Base-by-base conservation (phyloP, 2,329 filamentous ascomycete genomes). In the Penicillium brasilianum region DNA sequence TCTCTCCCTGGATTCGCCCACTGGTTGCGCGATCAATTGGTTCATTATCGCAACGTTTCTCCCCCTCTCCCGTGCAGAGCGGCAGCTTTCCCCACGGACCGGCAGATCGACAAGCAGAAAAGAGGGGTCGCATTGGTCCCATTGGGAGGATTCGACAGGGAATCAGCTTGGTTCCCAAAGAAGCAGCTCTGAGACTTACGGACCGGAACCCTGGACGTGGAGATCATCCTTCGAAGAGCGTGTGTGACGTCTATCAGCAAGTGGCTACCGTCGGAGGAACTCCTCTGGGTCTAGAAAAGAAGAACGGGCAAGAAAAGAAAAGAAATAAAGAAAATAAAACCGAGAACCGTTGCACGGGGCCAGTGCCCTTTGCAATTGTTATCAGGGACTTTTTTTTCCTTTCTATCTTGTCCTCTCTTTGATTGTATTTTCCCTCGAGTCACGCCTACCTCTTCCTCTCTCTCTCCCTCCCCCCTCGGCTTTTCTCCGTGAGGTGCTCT, bases 401-500 rank as follows among this genome's bases (percentile, higher is more conserved):
- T 53, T 28, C 25, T 28, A 28, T 28, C 14, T 53, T 53, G 32
- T 25, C 36, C 25, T n/a, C 37, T 54, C 22, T 32, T 44, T 44
- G 4, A 8, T 43, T 63, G 36, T 50, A 39, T 37, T 43, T 64
- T 28, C 57, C 57, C 61, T 57, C 62, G 60, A 43, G 32, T 61
- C 32, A 58, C 57, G 48, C 58, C 64, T 59, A 63, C 62, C 58
- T 68, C 28, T 61, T 32, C 30, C 9, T 32, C 30, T 9, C 62
- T 32, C 14, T 34, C 36, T 36, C 18, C 9, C 4, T 9, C 39
- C 34, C 3, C 6, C 20, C 34, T 67, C 64, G 63, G 58, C 59
- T 64, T 67, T 68, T 63, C 56, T 64, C 69, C 68, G 65, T 65
- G 71, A 73, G 74, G 70, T 69, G 76, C 74, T 77, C 75, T 77